Conservation (phyloP, 1,284 basidiomycete species). For the Ustilago cynodontis region DNA sequence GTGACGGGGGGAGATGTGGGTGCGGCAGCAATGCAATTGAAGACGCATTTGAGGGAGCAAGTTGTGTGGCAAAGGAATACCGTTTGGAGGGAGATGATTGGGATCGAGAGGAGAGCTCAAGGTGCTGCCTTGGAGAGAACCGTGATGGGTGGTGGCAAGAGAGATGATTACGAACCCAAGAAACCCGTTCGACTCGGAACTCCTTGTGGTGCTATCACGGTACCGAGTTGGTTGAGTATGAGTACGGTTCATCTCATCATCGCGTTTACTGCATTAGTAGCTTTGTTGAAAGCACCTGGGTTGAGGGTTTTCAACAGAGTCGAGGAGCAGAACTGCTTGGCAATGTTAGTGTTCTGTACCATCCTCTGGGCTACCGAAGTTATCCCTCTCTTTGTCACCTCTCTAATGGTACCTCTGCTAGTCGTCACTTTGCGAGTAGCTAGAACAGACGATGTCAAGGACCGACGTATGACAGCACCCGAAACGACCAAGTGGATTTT, state of each 20-base stretch:
- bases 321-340: slow-evolving; percentile 91
- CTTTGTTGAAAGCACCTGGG: slow-evolving; percentile 65
- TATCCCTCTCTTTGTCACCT: slow-evolving; percentile 96
- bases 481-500: slow-evolving; percentile 85
- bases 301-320: slow-evolving; percentile 73
- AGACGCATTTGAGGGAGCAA: slow-evolving; percentile 85
- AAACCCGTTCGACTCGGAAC: slow-evolving; percentile 58
- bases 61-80: slow-evolving; percentile 95
- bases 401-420: slow-evolving; percentile 86
- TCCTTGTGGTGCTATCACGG: slow-evolving; percentile 49
- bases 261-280: slow-evolving; percentile 59
- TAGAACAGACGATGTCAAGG: slow-evolving; percentile 76
- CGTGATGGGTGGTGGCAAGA: slow-evolving; percentile 54
- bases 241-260: slow-evolving; percentile 64
- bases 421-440: slow-evolving; percentile 90
- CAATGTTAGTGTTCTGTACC: slow-evolving; percentile 89
- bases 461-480: slow-evolving; percentile 75
- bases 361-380: slow-evolving; percentile 97
- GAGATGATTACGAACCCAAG: slow-evolving; percentile 41
- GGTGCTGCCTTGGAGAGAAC: slow-evolving; percentile 66
- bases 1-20: slow-evolving; percentile 82
- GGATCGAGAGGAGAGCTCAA: slow-evolving; percentile 77
- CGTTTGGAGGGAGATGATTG: slow-evolving; percentile 98
- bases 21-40: slow-evolving; percentile 83
- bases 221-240: slow-evolving; percentile 64